phyloP scores from a whole-genome alignment of 768 basidiomycete species.

The Xerocomellus amylosporus region DNA sequence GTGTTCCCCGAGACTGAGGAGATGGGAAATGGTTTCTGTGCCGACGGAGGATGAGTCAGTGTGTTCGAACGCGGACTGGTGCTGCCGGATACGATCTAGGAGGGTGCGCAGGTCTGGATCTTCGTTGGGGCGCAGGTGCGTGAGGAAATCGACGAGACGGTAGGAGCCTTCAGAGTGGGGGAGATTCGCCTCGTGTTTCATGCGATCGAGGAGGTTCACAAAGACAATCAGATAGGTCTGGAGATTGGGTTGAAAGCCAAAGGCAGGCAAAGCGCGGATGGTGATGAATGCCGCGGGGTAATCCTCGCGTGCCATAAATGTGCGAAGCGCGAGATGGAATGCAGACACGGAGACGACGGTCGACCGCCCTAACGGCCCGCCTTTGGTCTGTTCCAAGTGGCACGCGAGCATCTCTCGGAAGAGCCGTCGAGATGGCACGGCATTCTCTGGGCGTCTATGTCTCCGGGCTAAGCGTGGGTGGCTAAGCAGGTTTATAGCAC shows the following conservation, averaged over 20 bases:
- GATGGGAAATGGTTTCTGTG: conserved; percentile 16
- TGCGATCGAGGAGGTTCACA: conserved; percentile 36
- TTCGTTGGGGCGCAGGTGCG: conserved; percentile 20
- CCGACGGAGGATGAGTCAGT: conserved; percentile 15
- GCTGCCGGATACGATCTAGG: conserved; percentile 12
- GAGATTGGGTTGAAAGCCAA: conserved; percentile 33
- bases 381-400: conserved; percentile 26
- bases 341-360: conserved; percentile 33
- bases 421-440: conserved; percentile 39
- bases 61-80: background rate
- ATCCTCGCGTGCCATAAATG: conserved; percentile 44
- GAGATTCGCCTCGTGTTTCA: conserved; percentile 21
- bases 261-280: conserved; percentile 31
- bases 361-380: conserved; percentile 16
- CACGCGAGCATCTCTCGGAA: conserved; percentile 45
- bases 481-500: conserved; percentile 20
- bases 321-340: conserved; percentile 43
- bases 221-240: conserved; percentile 42
- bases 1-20: conserved; percentile 20
- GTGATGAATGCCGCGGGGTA: conserved; percentile 46
- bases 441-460: conserved; percentile 17
- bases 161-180: conserved; percentile 2
- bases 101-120: conserved; percentile 14
- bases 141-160: conserved; percentile 26
- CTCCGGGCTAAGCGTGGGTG: conserved; percentile 24